Conservation (phyloP, 2,329 filamentous ascomycete species). For the Botrytis byssoidea region DNA sequence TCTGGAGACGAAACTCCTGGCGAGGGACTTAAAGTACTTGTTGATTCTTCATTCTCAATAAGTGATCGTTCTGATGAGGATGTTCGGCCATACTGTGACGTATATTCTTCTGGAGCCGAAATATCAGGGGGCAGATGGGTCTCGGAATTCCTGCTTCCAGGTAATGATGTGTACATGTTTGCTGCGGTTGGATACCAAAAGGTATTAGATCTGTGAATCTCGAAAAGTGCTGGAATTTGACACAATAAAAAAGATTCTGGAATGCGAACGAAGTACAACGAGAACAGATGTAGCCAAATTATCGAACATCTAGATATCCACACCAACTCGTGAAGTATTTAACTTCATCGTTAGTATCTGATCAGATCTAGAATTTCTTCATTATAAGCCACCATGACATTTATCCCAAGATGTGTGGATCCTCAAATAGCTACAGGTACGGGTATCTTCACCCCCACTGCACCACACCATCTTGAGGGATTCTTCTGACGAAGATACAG, state of each 20-base stretch:
- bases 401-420: not conserved
- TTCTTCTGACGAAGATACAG: not conserved
- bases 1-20: not conserved
- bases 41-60: not conserved
- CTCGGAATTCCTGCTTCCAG: not conserved
- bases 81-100: not conserved
- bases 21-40: not conserved
- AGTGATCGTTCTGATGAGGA: not conserved
- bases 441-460: not conserved
- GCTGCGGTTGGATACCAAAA: not conserved
- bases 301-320: not conserved
- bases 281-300: not conserved
- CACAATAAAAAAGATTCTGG: not conserved
- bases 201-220: not conserved
- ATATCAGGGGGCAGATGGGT: not conserved
- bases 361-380: not conserved
- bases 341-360: not conserved
- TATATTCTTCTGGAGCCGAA: not conserved
- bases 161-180: conserved; percentile 2
- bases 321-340: not conserved
- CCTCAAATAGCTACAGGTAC: not conserved
- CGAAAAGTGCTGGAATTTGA: not conserved
- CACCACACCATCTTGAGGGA: not conserved
- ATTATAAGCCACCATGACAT: not conserved
- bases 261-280: not conserved